Conservation (phyloP, 2,329 filamentous ascomycete genomes). For the Pezizomycotina sp. region DNA sequence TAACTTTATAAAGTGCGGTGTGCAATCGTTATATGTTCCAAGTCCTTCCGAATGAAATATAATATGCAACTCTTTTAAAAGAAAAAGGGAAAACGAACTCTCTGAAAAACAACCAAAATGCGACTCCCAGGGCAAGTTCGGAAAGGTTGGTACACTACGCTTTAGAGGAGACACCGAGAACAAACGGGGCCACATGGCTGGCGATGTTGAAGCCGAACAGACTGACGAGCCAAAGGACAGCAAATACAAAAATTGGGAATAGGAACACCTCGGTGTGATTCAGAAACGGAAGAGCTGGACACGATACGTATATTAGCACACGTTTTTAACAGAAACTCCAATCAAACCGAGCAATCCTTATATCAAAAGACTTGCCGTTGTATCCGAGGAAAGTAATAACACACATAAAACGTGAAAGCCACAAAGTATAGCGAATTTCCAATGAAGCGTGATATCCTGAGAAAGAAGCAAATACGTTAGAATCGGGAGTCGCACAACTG, state of each 20-base stretch:
- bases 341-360: neutral
- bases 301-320: constrained; percentile 18
- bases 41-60: neutral
- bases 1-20: constrained; percentile 10
- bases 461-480: constrained; percentile 1
- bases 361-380: constrained; percentile 33
- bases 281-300: constrained; percentile 44
- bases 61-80: neutral
- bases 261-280: constrained; percentile 51
- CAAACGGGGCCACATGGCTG: constrained; percentile 21
- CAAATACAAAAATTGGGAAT: constrained; percentile 43
- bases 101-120: too few species aligned
- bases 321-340: neutral
- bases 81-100: neutral
- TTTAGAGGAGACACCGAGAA: constrained; percentile 11
- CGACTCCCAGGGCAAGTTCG: neutral
- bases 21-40: constrained; percentile 8
- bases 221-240: constrained; percentile 41
- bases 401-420: constrained; percentile 48
- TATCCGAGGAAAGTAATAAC: constrained; percentile 54
- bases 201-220: constrained; percentile 29
- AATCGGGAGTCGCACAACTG: constrained; percentile 24
- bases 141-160: neutral
- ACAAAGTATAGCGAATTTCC: constrained; percentile 51
- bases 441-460: constrained; percentile 40